Conservation (phyloP, 192 early-diverging fungal species). For the Coemansia sp. region DNA sequence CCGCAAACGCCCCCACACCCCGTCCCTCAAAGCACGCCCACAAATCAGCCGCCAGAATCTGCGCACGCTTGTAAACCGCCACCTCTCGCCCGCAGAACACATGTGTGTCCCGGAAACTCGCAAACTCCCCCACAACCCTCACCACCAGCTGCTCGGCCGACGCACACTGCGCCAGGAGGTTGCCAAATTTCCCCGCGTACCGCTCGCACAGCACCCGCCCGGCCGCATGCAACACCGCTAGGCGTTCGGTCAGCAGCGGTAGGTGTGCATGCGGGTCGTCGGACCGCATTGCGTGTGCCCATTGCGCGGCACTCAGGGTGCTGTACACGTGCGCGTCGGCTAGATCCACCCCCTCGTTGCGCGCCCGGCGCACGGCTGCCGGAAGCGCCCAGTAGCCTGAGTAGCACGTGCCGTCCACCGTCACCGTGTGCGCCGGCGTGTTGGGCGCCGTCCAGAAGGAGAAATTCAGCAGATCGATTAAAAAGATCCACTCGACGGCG, state of each 20-base stretch:
- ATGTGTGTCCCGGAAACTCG: slow-evolving; percentile 66
- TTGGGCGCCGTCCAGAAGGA: slow-evolving; percentile 72
- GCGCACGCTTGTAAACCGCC: slow-evolving; percentile 73
- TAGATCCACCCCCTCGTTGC: slow-evolving; percentile 60
- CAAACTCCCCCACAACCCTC: slow-evolving; percentile 58
- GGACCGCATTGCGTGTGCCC: slow-evolving; percentile 61
- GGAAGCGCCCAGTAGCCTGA: slow-evolving; percentile 83
- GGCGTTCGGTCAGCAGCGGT: slow-evolving; percentile 60
- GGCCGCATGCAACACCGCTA: slow-evolving; percentile 63
- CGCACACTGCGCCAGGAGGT: slow-evolving; percentile 54
- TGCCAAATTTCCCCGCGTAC: slow-evolving; percentile 63
- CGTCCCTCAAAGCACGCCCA: slow-evolving; percentile 84
- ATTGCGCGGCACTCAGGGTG: slow-evolving; percentile 35
- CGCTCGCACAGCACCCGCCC: slow-evolving; percentile 62
- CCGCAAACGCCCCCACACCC: slow-evolving; percentile 59
- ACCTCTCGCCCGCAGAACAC: slow-evolving; percentile 56
- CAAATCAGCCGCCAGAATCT: slow-evolving; percentile 81
- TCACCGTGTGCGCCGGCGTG: slow-evolving; percentile 60
- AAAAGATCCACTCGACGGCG: slow-evolving; percentile 77
- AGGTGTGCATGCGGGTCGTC: slow-evolving; percentile 56
- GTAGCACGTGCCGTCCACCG: slow-evolving; percentile 56
- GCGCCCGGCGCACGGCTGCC: slow-evolving; percentile 69
- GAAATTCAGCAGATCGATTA: slow-evolving; percentile 82
- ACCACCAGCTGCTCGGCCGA: slow-evolving; percentile 60
- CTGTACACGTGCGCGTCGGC: slow-evolving; percentile 58